A percentile compares a stretch with the other conserved stretches of the same genome.
Evolutionary conservation across 2,329 filamentous ascomycete species (phyloP).

Genomic region (Didymella glomerata): DNA sequence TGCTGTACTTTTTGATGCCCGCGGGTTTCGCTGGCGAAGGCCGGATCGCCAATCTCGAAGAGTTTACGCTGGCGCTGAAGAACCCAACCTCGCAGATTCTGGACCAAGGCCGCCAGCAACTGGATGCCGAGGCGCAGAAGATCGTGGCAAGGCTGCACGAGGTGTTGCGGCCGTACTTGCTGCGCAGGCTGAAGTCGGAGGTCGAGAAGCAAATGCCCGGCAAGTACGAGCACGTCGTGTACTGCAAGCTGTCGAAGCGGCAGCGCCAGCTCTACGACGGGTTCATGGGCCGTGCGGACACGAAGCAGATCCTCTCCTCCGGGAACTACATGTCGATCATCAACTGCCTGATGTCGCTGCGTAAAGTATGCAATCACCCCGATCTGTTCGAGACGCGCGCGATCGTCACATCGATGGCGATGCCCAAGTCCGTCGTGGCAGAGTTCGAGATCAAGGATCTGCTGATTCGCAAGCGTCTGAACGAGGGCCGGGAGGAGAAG

Average conservation of each 20-base stretch:
- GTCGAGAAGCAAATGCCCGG: conserved; percentile 99
- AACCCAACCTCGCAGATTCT: conserved; percentile 95
- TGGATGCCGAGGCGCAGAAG: conserved; percentile 91
- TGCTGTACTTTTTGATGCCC: conserved; percentile 96
- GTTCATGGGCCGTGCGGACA: conserved; percentile 90
- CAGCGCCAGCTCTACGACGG: conserved; percentile 96
- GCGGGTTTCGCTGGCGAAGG: conserved; percentile 83
- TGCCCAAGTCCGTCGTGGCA: conserved; percentile 78
- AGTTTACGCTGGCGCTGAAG: conserved; percentile 96
- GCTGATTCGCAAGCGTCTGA: conserved; percentile 71
- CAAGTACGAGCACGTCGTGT: conserved; percentile 97
- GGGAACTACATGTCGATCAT: conserved; percentile 98
- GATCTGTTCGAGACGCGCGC: conserved; percentile 95
- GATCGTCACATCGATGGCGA: conserved; percentile 96
- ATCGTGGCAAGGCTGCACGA: conserved; percentile 95
- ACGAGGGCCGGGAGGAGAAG: conserved; percentile 69
- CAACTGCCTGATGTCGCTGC: conserved; percentile 95
- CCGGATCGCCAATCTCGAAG: conserved; percentile 91
- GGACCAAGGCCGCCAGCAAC: conserved; percentile 89
- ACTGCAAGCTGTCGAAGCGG: conserved; percentile 92
- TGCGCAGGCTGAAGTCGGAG: conserved; percentile 91
- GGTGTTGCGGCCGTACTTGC: conserved; percentile 87
- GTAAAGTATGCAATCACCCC: conserved; percentile 98
- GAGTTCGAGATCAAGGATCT: conserved; percentile 78
- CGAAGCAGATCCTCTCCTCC: conserved; percentile 84